Percentiles rank a stretch among this genome's conserved stretches.
Evolutionary conservation across 139 green algal genomes (phyloP).

Genomic region (Zygnema cylindricum): DNA sequence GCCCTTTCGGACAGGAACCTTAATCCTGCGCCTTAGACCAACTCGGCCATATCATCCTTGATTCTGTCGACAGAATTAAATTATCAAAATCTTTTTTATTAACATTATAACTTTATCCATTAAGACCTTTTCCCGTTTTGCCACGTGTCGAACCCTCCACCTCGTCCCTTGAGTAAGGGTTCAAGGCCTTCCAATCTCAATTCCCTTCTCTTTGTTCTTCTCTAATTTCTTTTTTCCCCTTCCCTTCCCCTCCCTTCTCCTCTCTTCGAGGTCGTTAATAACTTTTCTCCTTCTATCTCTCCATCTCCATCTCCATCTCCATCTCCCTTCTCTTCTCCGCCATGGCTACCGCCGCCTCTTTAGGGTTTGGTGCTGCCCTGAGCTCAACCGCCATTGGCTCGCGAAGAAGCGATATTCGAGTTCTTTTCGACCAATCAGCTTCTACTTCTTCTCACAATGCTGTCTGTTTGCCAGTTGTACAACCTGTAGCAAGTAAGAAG

Average conservation of each 20-base stretch:
- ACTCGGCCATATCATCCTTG: conserved; percentile 40
- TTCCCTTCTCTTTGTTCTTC: not conserved
- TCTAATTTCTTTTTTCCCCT: not conserved
- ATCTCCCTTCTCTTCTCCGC: not conserved
- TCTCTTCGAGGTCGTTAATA: not conserved
- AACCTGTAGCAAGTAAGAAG: not conserved
- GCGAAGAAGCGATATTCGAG: not conserved
- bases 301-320: no score
- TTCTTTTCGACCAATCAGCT: not conserved
- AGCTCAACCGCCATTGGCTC: not conserved
- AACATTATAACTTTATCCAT: not conserved
- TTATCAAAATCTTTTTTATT: not conserved
- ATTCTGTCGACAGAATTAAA: not conserved
- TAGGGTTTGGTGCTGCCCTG: not conserved
- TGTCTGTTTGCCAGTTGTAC: not conserved
- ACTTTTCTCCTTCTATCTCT: not conserved
- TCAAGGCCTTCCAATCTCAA: not conserved
- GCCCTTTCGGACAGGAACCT: conserved; percentile 48
- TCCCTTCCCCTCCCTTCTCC: not conserved
- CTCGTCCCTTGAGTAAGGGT: not conserved
- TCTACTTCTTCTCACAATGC: not conserved
- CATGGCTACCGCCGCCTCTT: no score
- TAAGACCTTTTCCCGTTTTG: no score
- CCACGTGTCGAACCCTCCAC: no score
- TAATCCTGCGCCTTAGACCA: conserved; percentile 53